phyloP scores from a whole-genome alignment of 345 rosid genomes.

The Clausena lansium region DNA sequence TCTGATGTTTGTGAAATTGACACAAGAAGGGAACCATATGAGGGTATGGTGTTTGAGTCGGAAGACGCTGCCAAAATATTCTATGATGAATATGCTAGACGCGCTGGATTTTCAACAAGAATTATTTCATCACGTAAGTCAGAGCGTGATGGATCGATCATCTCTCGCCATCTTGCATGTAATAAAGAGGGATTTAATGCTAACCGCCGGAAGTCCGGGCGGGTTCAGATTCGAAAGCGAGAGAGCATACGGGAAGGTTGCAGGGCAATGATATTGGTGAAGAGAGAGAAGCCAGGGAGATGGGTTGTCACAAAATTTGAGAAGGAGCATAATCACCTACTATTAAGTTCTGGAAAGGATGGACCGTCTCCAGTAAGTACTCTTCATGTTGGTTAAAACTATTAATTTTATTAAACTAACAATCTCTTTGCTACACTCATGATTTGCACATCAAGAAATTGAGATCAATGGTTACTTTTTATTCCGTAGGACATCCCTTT shows the following conservation, averaged over 20 bases:
- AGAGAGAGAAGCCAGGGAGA: conserved; percentile 41
- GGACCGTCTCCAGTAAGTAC: conserved; percentile 17
- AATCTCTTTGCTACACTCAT: not conserved
- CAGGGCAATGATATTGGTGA: conserved; percentile 45
- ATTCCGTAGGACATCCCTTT: not conserved
- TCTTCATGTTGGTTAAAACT: conserved; percentile 2
- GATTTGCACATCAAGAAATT: not conserved
- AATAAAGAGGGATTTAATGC: conserved; percentile 51
- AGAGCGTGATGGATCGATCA: conserved; percentile 43
- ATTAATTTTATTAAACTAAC: not conserved
- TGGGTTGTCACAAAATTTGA: conserved; percentile 42
- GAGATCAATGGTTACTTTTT: not conserved
- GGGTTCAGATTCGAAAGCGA: conserved; percentile 39
- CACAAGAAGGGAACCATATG: conserved; percentile 32
- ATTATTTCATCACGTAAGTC: conserved; percentile 45
- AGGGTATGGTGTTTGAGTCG: conserved; percentile 54
- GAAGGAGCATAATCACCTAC: conserved; percentile 52
- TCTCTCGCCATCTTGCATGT: conserved; percentile 48
- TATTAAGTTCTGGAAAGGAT: conserved; percentile 27
- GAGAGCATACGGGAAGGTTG: conserved; percentile 52
- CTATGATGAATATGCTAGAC: conserved; percentile 48
- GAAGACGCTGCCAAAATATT: conserved; percentile 45
- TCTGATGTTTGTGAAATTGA: conserved; percentile 23
- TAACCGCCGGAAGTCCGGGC: conserved; percentile 33
- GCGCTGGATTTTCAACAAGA: conserved; percentile 40